A percentile compares a stretch with the other conserved stretches of the same genome.
These are phyloP conservation scores for Sequoiadendron giganteum DNA, from an alignment of 75 land plant species.

Conservation along the genomic window DNA sequence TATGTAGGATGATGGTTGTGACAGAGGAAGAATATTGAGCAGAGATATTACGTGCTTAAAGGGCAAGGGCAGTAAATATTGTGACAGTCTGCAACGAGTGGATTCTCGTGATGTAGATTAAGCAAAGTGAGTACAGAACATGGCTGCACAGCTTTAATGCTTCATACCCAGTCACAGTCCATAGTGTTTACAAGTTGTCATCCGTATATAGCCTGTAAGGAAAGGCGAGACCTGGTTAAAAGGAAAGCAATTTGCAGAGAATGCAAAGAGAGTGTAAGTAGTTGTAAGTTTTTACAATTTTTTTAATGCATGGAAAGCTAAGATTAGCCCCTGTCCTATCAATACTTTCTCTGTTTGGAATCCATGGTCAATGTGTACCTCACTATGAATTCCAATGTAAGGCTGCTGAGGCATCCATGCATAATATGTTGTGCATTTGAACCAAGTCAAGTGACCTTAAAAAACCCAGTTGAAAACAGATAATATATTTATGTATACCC, in stretches of 20 bases:
- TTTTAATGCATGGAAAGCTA: background rate
- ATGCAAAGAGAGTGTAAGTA: background rate
- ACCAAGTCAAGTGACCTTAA: background rate
- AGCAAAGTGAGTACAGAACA: background rate
- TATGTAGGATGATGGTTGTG: background rate
- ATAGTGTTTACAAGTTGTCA: slow-evolving; percentile 2
- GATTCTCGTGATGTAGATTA: slow-evolving; percentile 10
- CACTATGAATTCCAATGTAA: slow-evolving; percentile 3
- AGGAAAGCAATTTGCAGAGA: background rate
- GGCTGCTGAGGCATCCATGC: slow-evolving; percentile 5
- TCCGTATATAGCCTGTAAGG: slow-evolving; percentile 9
- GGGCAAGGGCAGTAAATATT: slow-evolving; percentile 5
- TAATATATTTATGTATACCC: background rate
- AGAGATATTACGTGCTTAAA: slow-evolving; percentile 6
- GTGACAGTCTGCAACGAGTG: slow-evolving; percentile 6
- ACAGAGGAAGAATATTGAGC: slow-evolving; percentile 5
- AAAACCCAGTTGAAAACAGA: background rate
- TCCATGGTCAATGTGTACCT: background rate
- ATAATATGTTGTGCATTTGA: background rate
- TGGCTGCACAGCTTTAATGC: background rate
- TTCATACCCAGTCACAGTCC: background rate
- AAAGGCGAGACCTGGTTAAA: background rate
- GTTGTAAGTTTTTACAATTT: background rate
- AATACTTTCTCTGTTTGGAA: slow-evolving; percentile 3
- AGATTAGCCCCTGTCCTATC: background rate